Evolutionary conservation across 176 grass and related monocot genomes (phyloP), one percentile per base, ranked within the genome.

Genomic region (Puya raimondii): DNA sequence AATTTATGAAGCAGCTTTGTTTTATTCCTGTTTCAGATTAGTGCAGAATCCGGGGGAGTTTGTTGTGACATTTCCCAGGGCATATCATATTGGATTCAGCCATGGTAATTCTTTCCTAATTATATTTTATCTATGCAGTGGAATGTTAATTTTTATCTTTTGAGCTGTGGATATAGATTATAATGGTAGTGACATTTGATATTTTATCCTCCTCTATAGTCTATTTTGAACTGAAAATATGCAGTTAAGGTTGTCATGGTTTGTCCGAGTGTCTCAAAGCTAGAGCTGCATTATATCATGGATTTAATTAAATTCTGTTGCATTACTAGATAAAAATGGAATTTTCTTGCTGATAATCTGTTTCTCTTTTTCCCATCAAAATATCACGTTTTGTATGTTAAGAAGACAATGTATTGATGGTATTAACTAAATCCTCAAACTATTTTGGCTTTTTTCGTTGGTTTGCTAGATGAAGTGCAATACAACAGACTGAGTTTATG

Each of bases 41-140:
- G 90, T 99, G n/a, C 95, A 99, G 33, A 81, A 93, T 78, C 90
- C 95, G 58, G 95, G 95, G 26, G 95, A 99, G 69, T 99, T 99
- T 68, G 95, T 99, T 18, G 90, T 99, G 76, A 99, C 95, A 0
- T 99, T 99, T 82, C 95, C 95, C 72, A 88, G 90, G 81, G 95
- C 95, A 2, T 99, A 99, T 66, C 95, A 99, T 83, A 64, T 99
- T 1, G 95, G 90, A 16, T 94, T 99, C 80, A 99, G 90, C 64
- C 95, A 99, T 17, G 95, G 95, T 99, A 77, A 84, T 74, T 80
- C 16, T 61, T 20, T 61, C 21, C n/a, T 61, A 22, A 16, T 18
- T 16, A 61, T 61, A 61, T 61, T 61, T 61, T 61, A 61, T 61
- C 16, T 61, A 61, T 20, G 21, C 21, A 15, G 1, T 61, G 16